These are phyloP conservation scores for Hygrophila difformis DNA, from an alignment of 257 asterid species.

Conservation along the genomic window DNA sequence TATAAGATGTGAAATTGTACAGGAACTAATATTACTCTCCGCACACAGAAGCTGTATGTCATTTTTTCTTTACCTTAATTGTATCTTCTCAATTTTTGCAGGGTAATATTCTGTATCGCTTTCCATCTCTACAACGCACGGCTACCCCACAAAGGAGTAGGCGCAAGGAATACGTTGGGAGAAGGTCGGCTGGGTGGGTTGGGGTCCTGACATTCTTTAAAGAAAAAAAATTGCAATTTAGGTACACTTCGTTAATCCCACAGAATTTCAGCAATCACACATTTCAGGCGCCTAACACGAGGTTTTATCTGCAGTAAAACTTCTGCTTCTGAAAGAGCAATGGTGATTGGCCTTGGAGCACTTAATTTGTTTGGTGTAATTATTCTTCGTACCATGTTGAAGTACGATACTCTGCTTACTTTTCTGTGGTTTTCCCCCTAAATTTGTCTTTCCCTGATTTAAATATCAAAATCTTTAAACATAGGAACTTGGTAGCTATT, in stretches of 20 bases:
- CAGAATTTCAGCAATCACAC: no score
- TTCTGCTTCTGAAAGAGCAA: conserved; percentile 69
- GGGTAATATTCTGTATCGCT: conserved; percentile 93
- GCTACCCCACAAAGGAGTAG: conserved; percentile 61
- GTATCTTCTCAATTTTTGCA: conserved; percentile 33
- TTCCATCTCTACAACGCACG: conserved; percentile 96
- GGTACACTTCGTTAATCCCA: conserved; percentile 48
- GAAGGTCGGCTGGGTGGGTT: conserved; percentile 62
- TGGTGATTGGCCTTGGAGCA: conserved; percentile 93
- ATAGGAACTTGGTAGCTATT: conserved; percentile 52
- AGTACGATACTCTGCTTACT: conserved; percentile 41
- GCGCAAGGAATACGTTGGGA: conserved; percentile 77
- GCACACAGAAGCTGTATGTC: no score
- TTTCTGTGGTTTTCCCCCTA: conserved; percentile 12
- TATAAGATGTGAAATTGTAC: no score
- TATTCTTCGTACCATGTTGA: conserved; percentile 81
- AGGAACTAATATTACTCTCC: no score
- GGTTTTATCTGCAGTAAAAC: conserved; percentile 54
- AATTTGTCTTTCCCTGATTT: no score
- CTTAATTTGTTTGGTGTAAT: conserved; percentile 82
- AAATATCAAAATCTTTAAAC: conserved; percentile 23
- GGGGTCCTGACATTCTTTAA: conserved; percentile 51
- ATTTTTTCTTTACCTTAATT: no score
- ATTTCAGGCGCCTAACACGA: background rate
- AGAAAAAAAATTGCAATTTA: conserved; percentile 74